phyloP scores from a whole-genome alignment of 164 flowering plant genomes.

The Malania oleifera region DNA sequence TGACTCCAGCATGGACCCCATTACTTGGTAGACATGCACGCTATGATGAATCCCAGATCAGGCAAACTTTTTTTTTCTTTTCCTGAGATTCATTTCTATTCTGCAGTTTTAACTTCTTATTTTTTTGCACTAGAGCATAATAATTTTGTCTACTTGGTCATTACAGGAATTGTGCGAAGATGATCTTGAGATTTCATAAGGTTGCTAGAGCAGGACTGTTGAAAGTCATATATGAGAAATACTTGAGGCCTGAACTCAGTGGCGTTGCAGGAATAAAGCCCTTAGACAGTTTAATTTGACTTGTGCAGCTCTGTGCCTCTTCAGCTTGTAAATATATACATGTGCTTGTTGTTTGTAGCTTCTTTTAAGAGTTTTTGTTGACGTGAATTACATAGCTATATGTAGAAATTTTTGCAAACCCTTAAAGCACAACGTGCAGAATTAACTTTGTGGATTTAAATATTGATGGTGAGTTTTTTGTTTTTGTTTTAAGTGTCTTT shows the following conservation, averaged over 20 bases:
- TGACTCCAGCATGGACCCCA: conserved; percentile 69
- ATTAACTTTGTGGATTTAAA: too few species aligned
- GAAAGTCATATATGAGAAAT: conserved; percentile 71
- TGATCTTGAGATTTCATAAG: conserved; percentile 61
- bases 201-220: conserved; percentile 39
- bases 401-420: too few species aligned
- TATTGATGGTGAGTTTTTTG: too few species aligned
- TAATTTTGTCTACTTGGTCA: neutral
- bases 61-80: conserved; percentile 25
- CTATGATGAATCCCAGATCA: conserved; percentile 58
- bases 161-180: conserved; percentile 60
- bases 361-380: too few species aligned
- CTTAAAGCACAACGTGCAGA: too few species aligned
- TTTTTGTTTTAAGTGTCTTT: too few species aligned
- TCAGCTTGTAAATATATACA: too few species aligned
- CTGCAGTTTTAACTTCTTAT: neutral
- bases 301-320: neutral
- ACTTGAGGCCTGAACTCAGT: conserved; percentile 25
- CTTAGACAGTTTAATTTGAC: conserved; percentile 24
- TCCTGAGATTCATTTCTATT: neutral
- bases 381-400: too few species aligned
- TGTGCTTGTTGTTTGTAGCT: too few species aligned
- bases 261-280: conserved; percentile 61
- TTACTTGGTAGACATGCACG: conserved; percentile 59
- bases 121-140: neutral